Evolutionary conservation across 495 filamentous ascomycete species (phyloP).

Genomic region (Lophiotrema nucula): DNA sequence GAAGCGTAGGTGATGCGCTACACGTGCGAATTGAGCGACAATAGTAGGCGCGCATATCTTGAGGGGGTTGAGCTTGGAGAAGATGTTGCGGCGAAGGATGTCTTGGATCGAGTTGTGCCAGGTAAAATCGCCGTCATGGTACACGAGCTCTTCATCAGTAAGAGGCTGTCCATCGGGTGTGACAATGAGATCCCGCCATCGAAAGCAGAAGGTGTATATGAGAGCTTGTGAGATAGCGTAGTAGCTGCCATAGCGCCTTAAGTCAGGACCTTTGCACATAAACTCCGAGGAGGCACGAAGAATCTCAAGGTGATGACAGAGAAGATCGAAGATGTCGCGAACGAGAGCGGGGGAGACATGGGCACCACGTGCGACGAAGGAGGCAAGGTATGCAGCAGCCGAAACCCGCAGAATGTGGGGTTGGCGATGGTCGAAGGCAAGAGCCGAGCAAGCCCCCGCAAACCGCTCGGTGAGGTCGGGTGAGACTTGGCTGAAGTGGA

Average conservation of each 20-base stretch:
- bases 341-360: conserved; percentile 73
- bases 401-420: conserved; percentile 72
- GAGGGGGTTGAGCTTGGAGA: conserved; percentile 86
- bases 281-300: conserved; percentile 63
- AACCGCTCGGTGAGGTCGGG: conserved; percentile 75
- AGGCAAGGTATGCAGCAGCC: conserved; percentile 87
- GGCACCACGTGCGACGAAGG: conserved; percentile 84
- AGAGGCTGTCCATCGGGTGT: conserved; percentile 50
- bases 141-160: conserved; percentile 50
- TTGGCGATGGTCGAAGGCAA: conserved; percentile 62
- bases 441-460: conserved; percentile 69
- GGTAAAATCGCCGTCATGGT: conserved; percentile 61
- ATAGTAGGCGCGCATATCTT: conserved; percentile 94
- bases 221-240: conserved; percentile 87
- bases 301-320: conserved; percentile 69
- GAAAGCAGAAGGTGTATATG: conserved; percentile 96
- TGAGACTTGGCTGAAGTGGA: conserved; percentile 83
- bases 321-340: conserved; percentile 70
- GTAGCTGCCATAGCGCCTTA: conserved; percentile 76
- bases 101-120: conserved; percentile 76
- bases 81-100: conserved; percentile 68
- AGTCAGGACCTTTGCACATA: conserved; percentile 76
- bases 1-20: conserved; percentile 78
- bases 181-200: conserved; percentile 83
- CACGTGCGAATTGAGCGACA: conserved; percentile 83